A percentile compares a stretch with the other conserved stretches of the same genome.
These are phyloP conservation scores for Arabidopsis suecica DNA, from an alignment of 345 rosid species.

Conservation along the genomic window DNA sequence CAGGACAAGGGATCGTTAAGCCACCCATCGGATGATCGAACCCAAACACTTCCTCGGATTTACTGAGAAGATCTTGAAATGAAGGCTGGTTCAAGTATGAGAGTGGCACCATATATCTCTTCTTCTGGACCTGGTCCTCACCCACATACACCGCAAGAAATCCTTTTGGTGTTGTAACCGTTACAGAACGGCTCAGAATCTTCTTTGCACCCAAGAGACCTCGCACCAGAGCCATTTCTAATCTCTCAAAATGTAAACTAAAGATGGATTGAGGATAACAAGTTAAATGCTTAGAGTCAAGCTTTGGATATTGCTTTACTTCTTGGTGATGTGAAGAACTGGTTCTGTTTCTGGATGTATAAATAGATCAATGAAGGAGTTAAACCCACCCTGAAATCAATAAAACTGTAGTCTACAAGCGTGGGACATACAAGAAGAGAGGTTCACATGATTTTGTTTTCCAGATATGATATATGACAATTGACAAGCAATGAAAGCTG, in stretches of 20 bases:
- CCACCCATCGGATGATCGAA: slow-evolving; percentile 57
- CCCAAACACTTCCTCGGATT: slow-evolving; percentile 55
- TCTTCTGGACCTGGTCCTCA: slow-evolving; percentile 45
- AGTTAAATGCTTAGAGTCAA: neutral
- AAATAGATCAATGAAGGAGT: slow-evolving; percentile 25
- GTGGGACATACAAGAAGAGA: slow-evolving; percentile 33
- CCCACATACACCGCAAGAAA: slow-evolving; percentile 56
- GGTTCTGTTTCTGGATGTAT: neutral
- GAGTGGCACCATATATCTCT: slow-evolving; percentile 54
- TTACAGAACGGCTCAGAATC: slow-evolving; percentile 41
- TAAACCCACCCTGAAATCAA: neutral
- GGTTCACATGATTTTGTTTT: slow-evolving; percentile 29
- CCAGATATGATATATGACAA: neutral
- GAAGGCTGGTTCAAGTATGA: slow-evolving; percentile 49
- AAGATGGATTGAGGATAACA: slow-evolving; percentile 1
- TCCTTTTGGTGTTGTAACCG: slow-evolving; percentile 40
- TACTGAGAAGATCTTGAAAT: slow-evolving; percentile 50
- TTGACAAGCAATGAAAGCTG: slow-evolving; percentile 30
- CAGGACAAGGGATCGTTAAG: slow-evolving; percentile 55
- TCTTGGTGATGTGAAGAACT: slow-evolving; percentile 33
- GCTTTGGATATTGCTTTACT: slow-evolving; percentile 3
- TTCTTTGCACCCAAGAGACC: slow-evolving; percentile 14
- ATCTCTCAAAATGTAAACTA: neutral
- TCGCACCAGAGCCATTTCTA: neutral
- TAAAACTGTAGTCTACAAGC: slow-evolving; percentile 16